A percentile compares a stretch with the other conserved stretches of the same genome.
Conservation (phyloP, 805 yeast genomes). For the Scheffersomyces stipitis region DNA sequence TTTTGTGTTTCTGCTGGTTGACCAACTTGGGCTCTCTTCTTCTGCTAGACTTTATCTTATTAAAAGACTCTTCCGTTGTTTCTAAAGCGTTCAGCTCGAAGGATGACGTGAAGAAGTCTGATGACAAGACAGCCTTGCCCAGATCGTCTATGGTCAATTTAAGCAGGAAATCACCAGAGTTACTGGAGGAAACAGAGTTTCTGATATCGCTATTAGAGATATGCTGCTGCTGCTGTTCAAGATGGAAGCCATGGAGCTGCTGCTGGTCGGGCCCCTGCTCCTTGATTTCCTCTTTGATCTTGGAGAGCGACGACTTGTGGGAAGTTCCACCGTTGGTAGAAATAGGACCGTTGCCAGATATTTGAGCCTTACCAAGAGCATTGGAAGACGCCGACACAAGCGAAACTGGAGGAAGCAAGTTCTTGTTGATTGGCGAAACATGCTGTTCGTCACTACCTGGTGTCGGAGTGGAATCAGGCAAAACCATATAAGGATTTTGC, state of each 20-base stretch:
- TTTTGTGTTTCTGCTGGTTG: neutral
- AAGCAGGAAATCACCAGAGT: slow-evolving; percentile 27
- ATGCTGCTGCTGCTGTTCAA: slow-evolving; percentile 1
- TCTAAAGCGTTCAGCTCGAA: too few relatives aligned
- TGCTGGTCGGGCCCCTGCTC: too few relatives aligned
- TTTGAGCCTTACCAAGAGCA: neutral
- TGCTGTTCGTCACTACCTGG: neutral
- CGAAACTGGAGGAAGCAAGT: slow-evolving; percentile 16
- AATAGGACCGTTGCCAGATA: neutral
- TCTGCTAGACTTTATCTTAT: neutral
- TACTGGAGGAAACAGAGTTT: slow-evolving; percentile 3
- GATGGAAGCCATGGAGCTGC: slow-evolving; percentile 1
- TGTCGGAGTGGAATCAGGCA: neutral
- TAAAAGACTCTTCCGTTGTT: neutral
- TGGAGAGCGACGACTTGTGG: neutral
- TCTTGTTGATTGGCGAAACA: slow-evolving; percentile 1
- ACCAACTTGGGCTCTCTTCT: neutral
- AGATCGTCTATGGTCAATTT: slow-evolving; percentile 39
- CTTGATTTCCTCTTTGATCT: neutral
- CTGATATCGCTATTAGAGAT: neutral
- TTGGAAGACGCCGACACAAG: neutral
- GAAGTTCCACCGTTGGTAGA: neutral
- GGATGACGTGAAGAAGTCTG: slow-evolving; percentile 14
- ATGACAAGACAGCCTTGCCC: slow-evolving; percentile 40
- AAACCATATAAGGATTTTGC: neutral